A percentile compares a stretch with the other conserved stretches of the same genome.
These are phyloP conservation scores for Spatholobus suberectus DNA, from an alignment of 306 rosid genomes.

Conservation along the genomic window DNA sequence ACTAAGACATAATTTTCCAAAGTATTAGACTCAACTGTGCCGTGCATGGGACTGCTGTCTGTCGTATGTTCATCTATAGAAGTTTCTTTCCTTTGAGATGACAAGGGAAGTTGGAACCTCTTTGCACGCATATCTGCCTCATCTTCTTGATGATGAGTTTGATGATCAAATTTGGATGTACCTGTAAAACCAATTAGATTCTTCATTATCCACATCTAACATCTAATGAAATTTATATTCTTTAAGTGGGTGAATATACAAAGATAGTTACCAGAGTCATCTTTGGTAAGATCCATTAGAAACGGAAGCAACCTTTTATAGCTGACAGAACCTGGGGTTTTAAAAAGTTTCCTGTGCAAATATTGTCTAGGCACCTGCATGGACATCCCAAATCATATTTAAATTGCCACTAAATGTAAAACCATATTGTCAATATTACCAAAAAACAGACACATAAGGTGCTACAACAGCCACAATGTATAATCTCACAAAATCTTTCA, in stretches of 20 bases:
- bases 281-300: slow-evolving; percentile 54
- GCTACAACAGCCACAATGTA: background rate
- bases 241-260: background rate
- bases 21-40: slow-evolving; percentile 35
- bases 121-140: slow-evolving; percentile 12
- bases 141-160: background rate
- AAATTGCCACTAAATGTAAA: slow-evolving; percentile 17
- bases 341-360: slow-evolving; percentile 68
- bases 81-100: slow-evolving; percentile 41
- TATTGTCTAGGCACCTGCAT: slow-evolving; percentile 66
- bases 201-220: background rate
- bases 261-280: slow-evolving; percentile 49
- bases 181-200: slow-evolving; percentile 47
- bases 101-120: slow-evolving; percentile 27
- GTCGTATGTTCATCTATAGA: slow-evolving; percentile 1
- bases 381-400: slow-evolving; percentile 27
- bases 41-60: slow-evolving; percentile 26
- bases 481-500: background rate
- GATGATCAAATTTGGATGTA: slow-evolving; percentile 35
- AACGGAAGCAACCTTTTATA: slow-evolving; percentile 81
- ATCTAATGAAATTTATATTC: background rate
- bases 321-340: slow-evolving; percentile 73
- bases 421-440: background rate
- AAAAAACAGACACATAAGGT: background rate
- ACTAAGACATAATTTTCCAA: slow-evolving; percentile 10